Evolutionary conservation across 805 yeast genomes (phyloP), one percentile per base, ranked within the genome.

Genomic region (Schizosaccharomyces lindneri): DNA sequence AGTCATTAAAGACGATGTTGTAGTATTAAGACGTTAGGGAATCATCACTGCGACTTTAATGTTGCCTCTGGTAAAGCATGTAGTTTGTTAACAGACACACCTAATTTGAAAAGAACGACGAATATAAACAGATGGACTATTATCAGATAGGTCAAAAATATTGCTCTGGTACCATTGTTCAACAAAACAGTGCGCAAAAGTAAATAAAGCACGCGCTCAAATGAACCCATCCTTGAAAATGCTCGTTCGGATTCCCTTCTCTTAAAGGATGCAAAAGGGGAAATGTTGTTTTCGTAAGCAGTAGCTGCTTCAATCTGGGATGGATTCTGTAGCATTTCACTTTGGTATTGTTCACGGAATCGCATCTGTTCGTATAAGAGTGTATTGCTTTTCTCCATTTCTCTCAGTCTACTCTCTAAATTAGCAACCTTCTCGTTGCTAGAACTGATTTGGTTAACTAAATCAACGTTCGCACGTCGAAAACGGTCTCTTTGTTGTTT

Each of bases 401-500:
- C 72, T 61, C 77, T 82, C 48, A 85, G 72, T 66, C 87, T 87
- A 61, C 83, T 71, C 63, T 81, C 81, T 65, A 87, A 73, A 62
- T 83, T 85, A 48, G 74, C 76, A 32, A 83, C 75, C 48, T 76
- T 75, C 24, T 73, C 69, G 61, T 75, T 75, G 64, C 79, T 81
- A 65, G 79, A 79, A 69, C 85, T 81, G 48, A 83, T 67, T 67
- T 87, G 95, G 62, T 84, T 84, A 70, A 90, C 97, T 62, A 93
- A 76, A 69, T 87, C 95, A 63, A 79, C 79, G 67, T 84, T 87
- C 62, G 87, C 78, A n/a, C 80, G 78, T 67, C 94, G 81, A 75
- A 89, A 88, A 64, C 98, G 76, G 71, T 90, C 98, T 70, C 98
- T 81, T 73, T 90, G 98, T 68, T 90, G 89, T 15, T 96, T 88